A percentile compares a stretch with the other conserved stretches of the same genome.
phyloP scores from a whole-genome alignment of 768 basidiomycete genomes.

The Agaricus bisporus region DNA sequence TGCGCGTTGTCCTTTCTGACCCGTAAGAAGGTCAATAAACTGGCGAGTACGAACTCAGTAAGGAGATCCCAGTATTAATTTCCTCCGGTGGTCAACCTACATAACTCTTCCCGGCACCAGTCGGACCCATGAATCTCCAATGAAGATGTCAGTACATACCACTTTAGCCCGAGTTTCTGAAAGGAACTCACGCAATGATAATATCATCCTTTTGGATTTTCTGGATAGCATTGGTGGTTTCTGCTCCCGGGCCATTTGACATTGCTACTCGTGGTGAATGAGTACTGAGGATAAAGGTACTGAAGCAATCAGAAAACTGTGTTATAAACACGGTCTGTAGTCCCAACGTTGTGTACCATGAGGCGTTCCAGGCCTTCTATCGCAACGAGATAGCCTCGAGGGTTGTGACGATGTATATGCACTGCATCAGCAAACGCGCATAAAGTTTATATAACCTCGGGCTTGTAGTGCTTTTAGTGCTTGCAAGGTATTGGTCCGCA shows the following conservation, averaged over 20 bases:
- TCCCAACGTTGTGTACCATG: neutral
- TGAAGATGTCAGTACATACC: neutral
- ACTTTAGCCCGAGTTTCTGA: neutral
- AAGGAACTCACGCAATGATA: conserved; percentile 17
- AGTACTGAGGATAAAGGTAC: neutral
- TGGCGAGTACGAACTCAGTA: conserved; percentile 1
- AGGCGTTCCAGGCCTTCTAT: neutral
- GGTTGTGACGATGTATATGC: too few species aligned
- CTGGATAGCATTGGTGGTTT: neutral
- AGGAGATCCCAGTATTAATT: neutral
- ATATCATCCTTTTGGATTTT: conserved; percentile 16
- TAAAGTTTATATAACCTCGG: too few species aligned
- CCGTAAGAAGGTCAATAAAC: conserved; percentile 21
- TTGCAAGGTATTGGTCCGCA: too few species aligned
- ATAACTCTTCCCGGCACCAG: conserved; percentile 20
- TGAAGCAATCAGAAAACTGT: neutral
- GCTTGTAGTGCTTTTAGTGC: too few species aligned
- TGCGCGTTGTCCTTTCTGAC: conserved; percentile 10
- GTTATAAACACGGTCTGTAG: neutral
- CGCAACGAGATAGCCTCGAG: neutral
- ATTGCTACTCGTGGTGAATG: neutral
- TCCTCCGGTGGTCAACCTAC: conserved; percentile 8
- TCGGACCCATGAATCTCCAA: conserved; percentile 20
- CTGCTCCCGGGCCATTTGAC: neutral
- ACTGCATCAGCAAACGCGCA: too few species aligned